Evolutionary conservation across 176 grass and related monocot genomes (phyloP).

Genomic region (Aegilops speltoides): DNA sequence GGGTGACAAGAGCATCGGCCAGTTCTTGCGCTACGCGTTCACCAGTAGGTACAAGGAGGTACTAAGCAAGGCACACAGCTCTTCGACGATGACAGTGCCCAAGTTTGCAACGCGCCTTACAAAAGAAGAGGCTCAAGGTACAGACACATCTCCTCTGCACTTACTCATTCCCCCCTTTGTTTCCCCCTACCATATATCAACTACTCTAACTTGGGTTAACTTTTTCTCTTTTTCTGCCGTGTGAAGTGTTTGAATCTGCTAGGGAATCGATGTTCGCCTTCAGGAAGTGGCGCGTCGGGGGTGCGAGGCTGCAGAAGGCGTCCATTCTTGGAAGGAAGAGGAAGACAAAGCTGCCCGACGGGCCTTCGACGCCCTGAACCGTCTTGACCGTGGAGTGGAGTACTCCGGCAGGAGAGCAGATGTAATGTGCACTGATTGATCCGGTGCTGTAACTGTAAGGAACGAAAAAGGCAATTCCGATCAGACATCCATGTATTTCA

Average conservation of each 20-base stretch:
- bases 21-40: slow-evolving; percentile 76
- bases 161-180: background rate
- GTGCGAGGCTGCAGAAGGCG: slow-evolving; percentile 70
- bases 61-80: slow-evolving; percentile 87
- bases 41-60: slow-evolving; percentile 84
- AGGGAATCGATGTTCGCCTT: slow-evolving; percentile 74
- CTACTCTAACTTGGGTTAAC: background rate
- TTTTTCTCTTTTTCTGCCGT: background rate
- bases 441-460: background rate
- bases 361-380: slow-evolving; percentile 33
- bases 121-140: slow-evolving; percentile 77
- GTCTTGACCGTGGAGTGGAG: background rate
- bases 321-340: slow-evolving; percentile 83
- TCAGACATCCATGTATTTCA: background rate
- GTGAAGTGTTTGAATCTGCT: slow-evolving; percentile 68
- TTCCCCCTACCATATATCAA: background rate
- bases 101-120: slow-evolving; percentile 78
- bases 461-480: background rate
- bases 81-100: slow-evolving; percentile 48
- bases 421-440: background rate
- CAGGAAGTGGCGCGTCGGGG: slow-evolving; percentile 74
- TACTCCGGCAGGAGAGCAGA: background rate
- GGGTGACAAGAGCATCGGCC: slow-evolving; percentile 71
- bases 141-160: background rate
- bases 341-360: slow-evolving; percentile 56